Evolutionary conservation across 345 rosid genomes (phyloP).

Genomic region (Hibiscus tridactylites): DNA sequence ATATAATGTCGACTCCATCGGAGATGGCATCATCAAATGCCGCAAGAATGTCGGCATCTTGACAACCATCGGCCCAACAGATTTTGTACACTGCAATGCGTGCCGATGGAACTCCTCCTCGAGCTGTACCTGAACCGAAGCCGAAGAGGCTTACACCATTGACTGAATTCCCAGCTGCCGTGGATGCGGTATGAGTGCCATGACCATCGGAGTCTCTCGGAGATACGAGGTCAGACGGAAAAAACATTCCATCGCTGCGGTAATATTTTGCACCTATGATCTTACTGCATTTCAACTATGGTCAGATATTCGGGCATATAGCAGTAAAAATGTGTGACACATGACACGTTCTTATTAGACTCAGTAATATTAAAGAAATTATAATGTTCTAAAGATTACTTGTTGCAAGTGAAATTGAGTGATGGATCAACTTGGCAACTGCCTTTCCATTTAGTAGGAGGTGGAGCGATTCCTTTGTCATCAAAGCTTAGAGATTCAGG

Average conservation of each 20-base stretch:
- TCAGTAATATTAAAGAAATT: no score
- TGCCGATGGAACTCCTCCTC: constrained; percentile 18
- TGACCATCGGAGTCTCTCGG: constrained; percentile 27
- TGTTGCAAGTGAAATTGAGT: neutral
- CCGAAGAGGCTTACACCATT: constrained; percentile 13
- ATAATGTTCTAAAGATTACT: neutral
- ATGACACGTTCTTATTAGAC: no score
- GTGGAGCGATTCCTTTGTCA: constrained; percentile 17
- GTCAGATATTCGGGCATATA: no score
- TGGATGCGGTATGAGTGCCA: constrained; percentile 42
- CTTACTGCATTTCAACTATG: constrained; percentile 17
- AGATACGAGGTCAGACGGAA: constrained; percentile 3
- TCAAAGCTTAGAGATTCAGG: constrained; percentile 40
- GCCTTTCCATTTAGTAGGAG: constrained; percentile 4
- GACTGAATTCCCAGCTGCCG: constrained; percentile 23
- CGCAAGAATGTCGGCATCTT: neutral
- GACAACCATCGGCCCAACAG: neutral
- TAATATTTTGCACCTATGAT: constrained; percentile 23
- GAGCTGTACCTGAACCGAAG: constrained; percentile 17
- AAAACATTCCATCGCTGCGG: neutral
- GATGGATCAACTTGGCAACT: neutral
- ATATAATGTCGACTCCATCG: constrained; percentile 26
- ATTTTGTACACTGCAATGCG: neutral
- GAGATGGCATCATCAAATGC: constrained; percentile 30
- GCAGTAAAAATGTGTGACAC: no score